Evolutionary conservation across 2,329 filamentous ascomycete genomes (phyloP).

Genomic region (Fusarium chlamydosporum): DNA sequence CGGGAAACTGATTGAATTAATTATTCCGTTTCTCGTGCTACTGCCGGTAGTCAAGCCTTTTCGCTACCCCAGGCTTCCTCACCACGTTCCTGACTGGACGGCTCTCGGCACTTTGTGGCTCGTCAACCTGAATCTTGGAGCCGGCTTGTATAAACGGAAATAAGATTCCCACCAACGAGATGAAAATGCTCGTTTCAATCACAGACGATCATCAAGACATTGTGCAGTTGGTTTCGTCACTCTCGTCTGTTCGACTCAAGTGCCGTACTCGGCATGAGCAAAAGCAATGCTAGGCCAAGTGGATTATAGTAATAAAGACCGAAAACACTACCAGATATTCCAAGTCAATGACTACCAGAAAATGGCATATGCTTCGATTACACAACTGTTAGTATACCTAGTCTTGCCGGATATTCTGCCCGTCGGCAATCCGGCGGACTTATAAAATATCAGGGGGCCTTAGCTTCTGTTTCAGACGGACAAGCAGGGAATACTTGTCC

Average conservation of each 20-base stretch:
- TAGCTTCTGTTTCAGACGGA: constrained; percentile 39
- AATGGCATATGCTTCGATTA: not conserved
- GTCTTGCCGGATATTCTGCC: not conserved
- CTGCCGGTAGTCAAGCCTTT: not conserved
- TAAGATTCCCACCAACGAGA: constrained; percentile 41
- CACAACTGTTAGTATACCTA: not conserved
- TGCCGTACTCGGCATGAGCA: not conserved
- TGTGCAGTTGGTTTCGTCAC: constrained; percentile 20
- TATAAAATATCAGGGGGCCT: constrained; percentile 40
- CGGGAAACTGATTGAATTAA: not conserved
- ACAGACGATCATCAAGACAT: constrained; percentile 9
- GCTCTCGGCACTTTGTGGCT: constrained; percentile 30
- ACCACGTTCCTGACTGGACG: not conserved
- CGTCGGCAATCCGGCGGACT: constrained; percentile 9
- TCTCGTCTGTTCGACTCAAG: not conserved
- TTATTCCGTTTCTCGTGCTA: not conserved
- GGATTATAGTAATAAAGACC: not conserved
- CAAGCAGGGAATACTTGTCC: constrained; percentile 24
- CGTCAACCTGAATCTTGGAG: constrained; percentile 24
- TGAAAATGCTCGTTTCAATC: constrained; percentile 28
- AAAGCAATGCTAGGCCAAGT: constrained; percentile 14
- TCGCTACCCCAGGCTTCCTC: not conserved
- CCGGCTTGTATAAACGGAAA: constrained; percentile 28
- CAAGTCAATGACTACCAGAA: not conserved
- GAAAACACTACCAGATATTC: not conserved